Conservation (phyloP, 2,329 filamentous ascomycete species). For the Cercospora janseana region DNA sequence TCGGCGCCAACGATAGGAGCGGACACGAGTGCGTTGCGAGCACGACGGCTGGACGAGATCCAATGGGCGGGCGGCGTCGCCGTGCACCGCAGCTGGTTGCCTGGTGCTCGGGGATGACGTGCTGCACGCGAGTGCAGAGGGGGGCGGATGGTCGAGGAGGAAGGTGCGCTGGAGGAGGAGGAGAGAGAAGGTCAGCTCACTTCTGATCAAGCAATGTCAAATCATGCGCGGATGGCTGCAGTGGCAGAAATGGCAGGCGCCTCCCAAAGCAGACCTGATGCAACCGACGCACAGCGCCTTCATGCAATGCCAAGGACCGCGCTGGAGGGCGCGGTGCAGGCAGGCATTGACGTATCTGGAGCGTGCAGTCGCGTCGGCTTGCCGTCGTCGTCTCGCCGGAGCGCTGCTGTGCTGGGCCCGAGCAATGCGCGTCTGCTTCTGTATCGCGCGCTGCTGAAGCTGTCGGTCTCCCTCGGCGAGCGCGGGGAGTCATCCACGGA, state of each 20-base stretch:
- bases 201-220: slow-evolving; percentile 21
- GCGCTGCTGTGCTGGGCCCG: slow-evolving; percentile 2
- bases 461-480: slow-evolving; percentile 9
- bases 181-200: slow-evolving; percentile 20
- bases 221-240: slow-evolving; percentile 28
- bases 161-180: slow-evolving; percentile 17
- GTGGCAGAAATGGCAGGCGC: slow-evolving; percentile 16
- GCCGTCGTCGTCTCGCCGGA: slow-evolving; percentile 8
- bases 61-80: slow-evolving; percentile 18
- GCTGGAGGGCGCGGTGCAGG: slow-evolving; percentile 10
- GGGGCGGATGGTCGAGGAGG: slow-evolving; percentile 17
- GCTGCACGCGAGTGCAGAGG: slow-evolving; percentile 16
- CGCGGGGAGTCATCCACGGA: slow-evolving; percentile 12
- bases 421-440: slow-evolving; percentile 3
- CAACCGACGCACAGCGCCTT: slow-evolving; percentile 10
- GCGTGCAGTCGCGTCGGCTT: slow-evolving; percentile 14
- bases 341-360: slow-evolving; percentile 17
- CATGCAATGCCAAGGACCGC: slow-evolving; percentile 16
- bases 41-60: slow-evolving; percentile 16
- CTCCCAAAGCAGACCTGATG: slow-evolving; percentile 7
- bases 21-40: slow-evolving; percentile 13
- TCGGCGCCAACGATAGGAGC: slow-evolving; percentile 21
- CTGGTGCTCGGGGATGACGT: slow-evolving; percentile 26
- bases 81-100: slow-evolving; percentile 25
- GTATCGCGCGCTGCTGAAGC: neutral